phyloP scores from a whole-genome alignment of 2,329 filamentous ascomycete species.

The Teratosphaeriaceae sp. region DNA sequence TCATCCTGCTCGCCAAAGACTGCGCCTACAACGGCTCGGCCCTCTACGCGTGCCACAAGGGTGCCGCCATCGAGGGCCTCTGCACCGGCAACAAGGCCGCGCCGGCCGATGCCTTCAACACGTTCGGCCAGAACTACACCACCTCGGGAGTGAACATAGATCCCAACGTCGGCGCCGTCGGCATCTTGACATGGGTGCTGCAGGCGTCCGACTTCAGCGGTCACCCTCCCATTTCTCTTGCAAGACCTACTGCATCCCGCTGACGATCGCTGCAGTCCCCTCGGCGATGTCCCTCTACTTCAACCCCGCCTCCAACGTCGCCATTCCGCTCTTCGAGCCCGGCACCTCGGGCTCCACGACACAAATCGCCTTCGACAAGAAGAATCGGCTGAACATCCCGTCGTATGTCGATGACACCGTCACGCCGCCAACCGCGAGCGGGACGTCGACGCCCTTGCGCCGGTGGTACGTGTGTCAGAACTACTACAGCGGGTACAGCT shows the following conservation, averaged over 20 bases:
- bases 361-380: conserved; percentile 35
- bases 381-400: conserved; percentile 34
- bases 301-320: conserved; percentile 36
- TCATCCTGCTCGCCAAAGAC: conserved; percentile 35
- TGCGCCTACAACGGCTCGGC: conserved; percentile 31
- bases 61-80: conserved; percentile 43
- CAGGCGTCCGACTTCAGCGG: conserved; percentile 25
- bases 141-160: conserved; percentile 9
- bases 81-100: conserved; percentile 27
- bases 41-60: conserved; percentile 41
- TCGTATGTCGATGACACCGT: conserved; percentile 34
- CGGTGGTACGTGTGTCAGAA: conserved; percentile 43
- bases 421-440: conserved; percentile 24
- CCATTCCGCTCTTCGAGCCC: conserved; percentile 35
- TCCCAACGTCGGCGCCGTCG: conserved; percentile 29
- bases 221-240: conserved; percentile 5
- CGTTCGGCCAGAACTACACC: conserved; percentile 20
- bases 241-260: no score
- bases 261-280: no score
- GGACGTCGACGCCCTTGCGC: conserved; percentile 25
- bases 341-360: conserved; percentile 19
- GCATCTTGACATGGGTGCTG: conserved; percentile 21
- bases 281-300: conserved; percentile 29
- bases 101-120: conserved; percentile 1
- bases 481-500: conserved; percentile 32